phyloP scores from a whole-genome alignment of 176 grass and related monocot species.

The Avena sativa region DNA sequence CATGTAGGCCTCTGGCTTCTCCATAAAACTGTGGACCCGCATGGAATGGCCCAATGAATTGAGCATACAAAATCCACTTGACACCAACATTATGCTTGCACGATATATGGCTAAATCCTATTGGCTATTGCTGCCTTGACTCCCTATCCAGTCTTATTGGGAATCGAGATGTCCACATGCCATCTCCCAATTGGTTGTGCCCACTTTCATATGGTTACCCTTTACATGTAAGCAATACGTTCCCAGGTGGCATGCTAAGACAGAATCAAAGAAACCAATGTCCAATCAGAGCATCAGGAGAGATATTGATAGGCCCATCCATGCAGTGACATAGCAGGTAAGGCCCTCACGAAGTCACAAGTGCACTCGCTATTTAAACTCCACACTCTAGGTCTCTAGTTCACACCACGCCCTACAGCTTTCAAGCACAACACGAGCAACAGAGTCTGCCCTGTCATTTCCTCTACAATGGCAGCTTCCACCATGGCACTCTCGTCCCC shows the following conservation, averaged over 20 bases:
- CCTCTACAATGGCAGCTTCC: conserved; percentile 41
- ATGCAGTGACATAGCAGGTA: background rate
- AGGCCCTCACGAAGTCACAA: background rate
- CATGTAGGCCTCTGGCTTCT: background rate
- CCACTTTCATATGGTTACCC: background rate
- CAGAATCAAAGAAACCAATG: background rate
- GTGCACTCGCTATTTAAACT: conserved; percentile 38
- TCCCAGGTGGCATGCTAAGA: background rate
- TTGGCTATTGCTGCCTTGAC: background rate
- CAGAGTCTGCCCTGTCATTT: background rate
- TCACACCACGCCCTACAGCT: background rate
- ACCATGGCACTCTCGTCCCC: conserved; percentile 40
- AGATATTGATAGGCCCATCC: conserved; percentile 43
- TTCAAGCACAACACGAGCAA: background rate
- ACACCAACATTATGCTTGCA: background rate
- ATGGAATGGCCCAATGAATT: background rate
- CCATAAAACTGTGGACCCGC: background rate
- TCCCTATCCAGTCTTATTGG: background rate
- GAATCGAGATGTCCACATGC: background rate
- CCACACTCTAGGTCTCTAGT: background rate
- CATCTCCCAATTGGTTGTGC: background rate
- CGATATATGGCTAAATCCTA: background rate
- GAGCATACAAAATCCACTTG: background rate
- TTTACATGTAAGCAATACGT: conserved; percentile 22
- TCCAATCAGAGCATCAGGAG: conserved; percentile 22